Conservation (phyloP, 164 flowering plant species). For the Chimonanthus praecox region DNA sequence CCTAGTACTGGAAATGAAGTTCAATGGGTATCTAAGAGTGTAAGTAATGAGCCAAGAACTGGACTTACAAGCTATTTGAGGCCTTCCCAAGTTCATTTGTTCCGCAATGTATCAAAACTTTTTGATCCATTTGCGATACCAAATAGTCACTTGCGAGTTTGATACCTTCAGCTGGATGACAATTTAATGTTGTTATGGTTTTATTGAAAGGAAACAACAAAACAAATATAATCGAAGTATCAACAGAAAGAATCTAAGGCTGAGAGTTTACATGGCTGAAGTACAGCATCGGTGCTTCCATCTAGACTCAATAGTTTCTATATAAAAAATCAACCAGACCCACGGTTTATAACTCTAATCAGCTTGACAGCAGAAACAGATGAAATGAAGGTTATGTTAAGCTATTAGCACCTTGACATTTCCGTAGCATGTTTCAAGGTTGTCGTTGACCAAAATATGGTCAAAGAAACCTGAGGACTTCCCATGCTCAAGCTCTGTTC, state of each 20-base stretch:
- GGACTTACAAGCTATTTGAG: slow-evolving; percentile 39
- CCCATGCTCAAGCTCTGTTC: slow-evolving; percentile 74
- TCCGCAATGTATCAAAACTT: slow-evolving; percentile 38
- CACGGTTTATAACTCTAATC: background rate
- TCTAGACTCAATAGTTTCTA: slow-evolving; percentile 59
- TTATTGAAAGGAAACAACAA: background rate
- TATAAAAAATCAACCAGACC: slow-evolving; percentile 19
- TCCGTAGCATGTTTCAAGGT: slow-evolving; percentile 66
- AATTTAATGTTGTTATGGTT: background rate
- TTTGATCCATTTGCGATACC: slow-evolving; percentile 35
- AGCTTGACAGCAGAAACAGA: background rate
- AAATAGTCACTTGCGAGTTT: slow-evolving; percentile 32
- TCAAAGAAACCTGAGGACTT: slow-evolving; percentile 70
- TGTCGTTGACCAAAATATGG: slow-evolving; percentile 69
- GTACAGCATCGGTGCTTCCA: slow-evolving; percentile 16
- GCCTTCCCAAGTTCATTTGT: slow-evolving; percentile 28
- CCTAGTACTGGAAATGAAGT: no score
- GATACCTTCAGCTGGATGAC: slow-evolving; percentile 11
- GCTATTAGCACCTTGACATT: slow-evolving; percentile 67
- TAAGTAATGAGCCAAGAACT: no score
- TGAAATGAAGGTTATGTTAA: background rate
- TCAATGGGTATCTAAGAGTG: no score
- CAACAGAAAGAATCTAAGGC: background rate
- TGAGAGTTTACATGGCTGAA: slow-evolving; percentile 36
- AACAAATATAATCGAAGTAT: background rate